Evolutionary conservation across 805 yeast species (phyloP).

Genomic region (Candida ficus): DNA sequence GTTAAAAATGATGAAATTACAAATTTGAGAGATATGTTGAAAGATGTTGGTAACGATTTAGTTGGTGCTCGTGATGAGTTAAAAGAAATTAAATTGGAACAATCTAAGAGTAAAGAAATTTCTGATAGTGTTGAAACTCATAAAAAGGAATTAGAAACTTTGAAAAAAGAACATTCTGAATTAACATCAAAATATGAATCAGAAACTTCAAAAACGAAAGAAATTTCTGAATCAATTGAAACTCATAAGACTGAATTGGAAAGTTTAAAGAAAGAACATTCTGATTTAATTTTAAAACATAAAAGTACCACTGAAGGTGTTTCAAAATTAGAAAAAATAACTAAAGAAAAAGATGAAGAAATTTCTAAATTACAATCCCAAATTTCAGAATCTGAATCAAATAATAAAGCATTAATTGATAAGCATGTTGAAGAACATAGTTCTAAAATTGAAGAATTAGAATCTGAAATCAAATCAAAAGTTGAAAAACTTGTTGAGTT

Average conservation of each 20-base stretch:
- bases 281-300: no score
- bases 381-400: neutral
- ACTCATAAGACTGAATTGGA: no score
- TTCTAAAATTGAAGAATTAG: no score
- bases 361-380: neutral
- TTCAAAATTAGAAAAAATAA: neutral
- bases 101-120: slow-evolving; percentile 3
- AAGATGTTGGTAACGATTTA: slow-evolving; percentile 71
- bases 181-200: slow-evolving; percentile 25
- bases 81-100: slow-evolving; percentile 30
- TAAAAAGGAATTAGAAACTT: slow-evolving; percentile 21
- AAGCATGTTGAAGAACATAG: no score
- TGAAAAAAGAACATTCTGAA: slow-evolving; percentile 33
- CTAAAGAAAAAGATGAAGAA: neutral
- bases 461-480: no score
- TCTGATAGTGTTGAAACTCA: slow-evolving; percentile 17
- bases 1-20: slow-evolving; percentile 59
- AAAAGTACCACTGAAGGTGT: no score
- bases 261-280: no score
- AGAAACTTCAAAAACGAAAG: slow-evolving; percentile 12
- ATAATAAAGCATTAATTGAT: no score
- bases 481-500: slow-evolving; percentile 9
- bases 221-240: neutral
- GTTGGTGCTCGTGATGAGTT: slow-evolving; percentile 62
- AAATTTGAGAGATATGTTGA: slow-evolving; percentile 67